A percentile compares a stretch with the other conserved stretches of the same genome.
Evolutionary conservation across 345 rosid genomes (phyloP).

Genomic region (Brassica carinata): DNA sequence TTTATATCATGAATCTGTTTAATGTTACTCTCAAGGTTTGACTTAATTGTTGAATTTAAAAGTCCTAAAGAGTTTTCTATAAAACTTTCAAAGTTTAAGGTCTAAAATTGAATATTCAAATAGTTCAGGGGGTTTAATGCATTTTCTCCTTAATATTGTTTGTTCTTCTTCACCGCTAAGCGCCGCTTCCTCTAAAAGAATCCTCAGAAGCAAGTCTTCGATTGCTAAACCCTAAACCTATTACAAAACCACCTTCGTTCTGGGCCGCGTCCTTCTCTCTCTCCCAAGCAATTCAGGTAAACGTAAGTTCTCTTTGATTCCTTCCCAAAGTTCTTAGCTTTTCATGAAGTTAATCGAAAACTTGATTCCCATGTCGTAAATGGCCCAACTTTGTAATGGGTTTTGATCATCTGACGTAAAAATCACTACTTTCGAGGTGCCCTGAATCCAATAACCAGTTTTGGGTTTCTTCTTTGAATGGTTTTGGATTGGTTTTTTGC

Average conservation of each 20-base stretch:
- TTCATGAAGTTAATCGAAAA: not conserved
- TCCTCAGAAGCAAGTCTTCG: conserved; percentile 6
- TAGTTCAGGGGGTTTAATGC: not conserved
- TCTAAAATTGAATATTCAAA: not conserved
- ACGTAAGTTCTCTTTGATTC: conserved; percentile 27
- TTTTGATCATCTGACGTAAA: not conserved
- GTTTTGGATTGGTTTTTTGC: not conserved
- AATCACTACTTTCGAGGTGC: not conserved
- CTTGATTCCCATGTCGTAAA: not conserved
- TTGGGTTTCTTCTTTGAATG: not conserved
- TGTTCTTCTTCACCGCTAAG: conserved; percentile 1
- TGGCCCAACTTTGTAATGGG: not conserved
- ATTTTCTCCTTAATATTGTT: not conserved
- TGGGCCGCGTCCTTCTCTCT: not conserved
- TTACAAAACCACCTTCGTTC: not conserved
- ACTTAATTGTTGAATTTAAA: not conserved
- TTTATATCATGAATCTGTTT: not conserved
- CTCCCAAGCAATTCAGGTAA: not conserved
- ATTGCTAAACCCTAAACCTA: conserved; percentile 23
- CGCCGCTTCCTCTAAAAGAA: conserved; percentile 14
- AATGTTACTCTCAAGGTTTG: no score
- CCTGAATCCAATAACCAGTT: not conserved
- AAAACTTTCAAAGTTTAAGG: not conserved
- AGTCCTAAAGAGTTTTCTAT: not conserved
- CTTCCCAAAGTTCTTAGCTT: not conserved